Evolutionary conservation across 2,329 filamentous ascomycete genomes (phyloP).

Genomic region (Sporothrix protearum): DNA sequence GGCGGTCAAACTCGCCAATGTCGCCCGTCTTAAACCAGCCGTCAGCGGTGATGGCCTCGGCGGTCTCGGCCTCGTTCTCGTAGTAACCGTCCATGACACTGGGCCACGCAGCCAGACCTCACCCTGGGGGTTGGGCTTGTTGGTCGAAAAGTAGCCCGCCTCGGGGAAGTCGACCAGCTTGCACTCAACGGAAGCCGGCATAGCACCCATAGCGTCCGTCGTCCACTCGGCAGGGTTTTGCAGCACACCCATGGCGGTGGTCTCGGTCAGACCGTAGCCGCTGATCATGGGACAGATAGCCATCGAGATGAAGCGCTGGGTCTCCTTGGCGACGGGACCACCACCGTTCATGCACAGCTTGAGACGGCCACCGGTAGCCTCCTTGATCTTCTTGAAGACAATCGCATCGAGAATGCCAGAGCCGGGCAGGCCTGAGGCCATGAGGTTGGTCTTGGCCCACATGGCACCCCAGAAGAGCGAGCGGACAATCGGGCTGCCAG

Average conservation of each 20-base stretch:
- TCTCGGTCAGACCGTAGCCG: conserved; percentile 86
- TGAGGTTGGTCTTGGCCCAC: conserved; percentile 50
- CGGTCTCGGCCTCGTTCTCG: conserved; percentile 72
- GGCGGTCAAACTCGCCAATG: conserved; percentile 71
- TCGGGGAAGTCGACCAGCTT: conserved; percentile 85
- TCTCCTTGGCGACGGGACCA: conserved; percentile 79
- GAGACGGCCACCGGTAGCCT: conserved; percentile 77
- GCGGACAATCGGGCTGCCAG: conserved; percentile 62
- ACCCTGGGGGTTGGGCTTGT: conserved; percentile 73
- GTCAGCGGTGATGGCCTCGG: conserved; percentile 63
- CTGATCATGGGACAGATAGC: conserved; percentile 85
- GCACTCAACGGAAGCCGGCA: conserved; percentile 70
- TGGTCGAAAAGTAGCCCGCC: conserved; percentile 72
- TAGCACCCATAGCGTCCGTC: conserved; percentile 66
- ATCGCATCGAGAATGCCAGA: conserved; percentile 68
- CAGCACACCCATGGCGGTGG: conserved; percentile 68
- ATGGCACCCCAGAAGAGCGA: conserved; percentile 69
- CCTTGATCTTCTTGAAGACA: conserved; percentile 88
- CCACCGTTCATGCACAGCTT: conserved; percentile 83
- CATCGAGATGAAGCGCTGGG: conserved; percentile 82
- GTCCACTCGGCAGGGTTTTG: conserved; percentile 80
- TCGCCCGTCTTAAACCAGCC: conserved; percentile 89
- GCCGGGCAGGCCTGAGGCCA: conserved; percentile 58
- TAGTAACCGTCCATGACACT: conserved; percentile 71
- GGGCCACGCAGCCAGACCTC: conserved; percentile 84